These are phyloP conservation scores for Theileria equi DNA, from an alignment of 169 alveolate genomes.

Conservation along the genomic window DNA sequence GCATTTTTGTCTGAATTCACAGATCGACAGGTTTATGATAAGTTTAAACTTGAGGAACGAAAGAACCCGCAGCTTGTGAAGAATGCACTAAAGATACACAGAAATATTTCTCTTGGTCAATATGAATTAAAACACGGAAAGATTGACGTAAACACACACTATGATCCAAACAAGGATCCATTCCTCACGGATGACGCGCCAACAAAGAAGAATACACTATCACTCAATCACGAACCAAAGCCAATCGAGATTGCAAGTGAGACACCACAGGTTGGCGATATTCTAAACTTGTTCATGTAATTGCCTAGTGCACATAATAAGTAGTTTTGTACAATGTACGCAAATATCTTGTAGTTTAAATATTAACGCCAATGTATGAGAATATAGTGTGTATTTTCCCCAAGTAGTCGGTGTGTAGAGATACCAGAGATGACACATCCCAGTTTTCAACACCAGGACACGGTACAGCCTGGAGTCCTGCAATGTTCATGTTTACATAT, in stretches of 20 bases:
- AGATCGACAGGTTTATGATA: constrained; percentile 71
- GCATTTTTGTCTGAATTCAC: constrained; percentile 71
- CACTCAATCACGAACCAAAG: not conserved
- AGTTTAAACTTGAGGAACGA: constrained; percentile 71
- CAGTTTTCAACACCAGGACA: constrained; percentile 76
- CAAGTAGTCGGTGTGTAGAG: constrained; percentile 59
- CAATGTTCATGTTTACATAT: constrained; percentile 78
- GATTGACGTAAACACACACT: constrained; percentile 65
- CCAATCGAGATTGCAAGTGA: not conserved
- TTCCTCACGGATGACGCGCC: constrained; percentile 41
- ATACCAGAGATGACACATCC: constrained; percentile 78
- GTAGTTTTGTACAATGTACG: not conserved
- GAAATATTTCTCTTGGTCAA: constrained; percentile 62
- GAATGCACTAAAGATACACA: constrained; percentile 58
- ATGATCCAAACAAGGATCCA: constrained; percentile 61
- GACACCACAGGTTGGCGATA: constrained; percentile 19
- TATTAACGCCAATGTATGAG: constrained; percentile 34
- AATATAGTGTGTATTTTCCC: constrained; percentile 35
- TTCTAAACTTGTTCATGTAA: constrained; percentile 52
- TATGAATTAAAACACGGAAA: constrained; percentile 72
- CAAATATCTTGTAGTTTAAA: constrained; percentile 9
- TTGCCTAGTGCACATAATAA: not conserved
- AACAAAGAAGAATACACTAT: constrained; percentile 8
- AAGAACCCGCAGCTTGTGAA: constrained; percentile 63
- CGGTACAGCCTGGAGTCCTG: constrained; percentile 77